Percentiles rank a stretch among this genome's conserved stretches.
These are phyloP conservation scores for Colletotrichum caudatum DNA, from an alignment of 2,329 filamentous ascomycete genomes.

Conservation along the genomic window DNA sequence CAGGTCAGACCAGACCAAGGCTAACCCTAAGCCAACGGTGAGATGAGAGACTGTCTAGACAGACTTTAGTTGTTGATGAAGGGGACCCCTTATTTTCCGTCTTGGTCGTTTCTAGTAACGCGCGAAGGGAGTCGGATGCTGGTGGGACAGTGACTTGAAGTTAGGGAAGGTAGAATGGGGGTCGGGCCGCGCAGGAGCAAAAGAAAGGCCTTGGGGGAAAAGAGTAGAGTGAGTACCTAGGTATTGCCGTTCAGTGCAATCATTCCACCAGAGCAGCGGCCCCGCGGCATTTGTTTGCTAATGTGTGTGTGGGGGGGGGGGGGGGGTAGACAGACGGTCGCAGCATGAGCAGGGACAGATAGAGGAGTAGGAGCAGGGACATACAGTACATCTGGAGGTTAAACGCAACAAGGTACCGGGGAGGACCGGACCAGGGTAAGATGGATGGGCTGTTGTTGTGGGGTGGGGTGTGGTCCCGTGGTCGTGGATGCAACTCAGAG, in stretches of 20 bases:
- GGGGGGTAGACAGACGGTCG: neutral
- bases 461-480: conserved; percentile 10
- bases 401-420: conserved; percentile 21
- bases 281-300: neutral
- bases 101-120: conserved; percentile 22
- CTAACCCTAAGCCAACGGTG: neutral
- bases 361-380: neutral
- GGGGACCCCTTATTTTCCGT: conserved; percentile 29
- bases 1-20: conserved; percentile 6
- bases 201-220: neutral
- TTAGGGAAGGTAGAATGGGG: neutral
- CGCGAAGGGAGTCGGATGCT: conserved; percentile 12
- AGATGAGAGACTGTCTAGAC: neutral
- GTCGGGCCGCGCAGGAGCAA: neutral
- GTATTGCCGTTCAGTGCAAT: too few species aligned
- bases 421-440: neutral
- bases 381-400: conserved; percentile 31
- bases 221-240: too few species aligned
- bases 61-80: conserved; percentile 6
- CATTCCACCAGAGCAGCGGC: too few species aligned
- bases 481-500: conserved; percentile 3
- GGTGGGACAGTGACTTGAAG: neutral
- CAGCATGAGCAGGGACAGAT: neutral
- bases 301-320: conserved; percentile 5
- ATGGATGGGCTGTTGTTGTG: neutral